A percentile compares a stretch with the other conserved stretches of the same genome.
These are phyloP conservation scores for Cercospora sesami DNA, from an alignment of 2,329 filamentous ascomycete species.

Conservation along the genomic window DNA sequence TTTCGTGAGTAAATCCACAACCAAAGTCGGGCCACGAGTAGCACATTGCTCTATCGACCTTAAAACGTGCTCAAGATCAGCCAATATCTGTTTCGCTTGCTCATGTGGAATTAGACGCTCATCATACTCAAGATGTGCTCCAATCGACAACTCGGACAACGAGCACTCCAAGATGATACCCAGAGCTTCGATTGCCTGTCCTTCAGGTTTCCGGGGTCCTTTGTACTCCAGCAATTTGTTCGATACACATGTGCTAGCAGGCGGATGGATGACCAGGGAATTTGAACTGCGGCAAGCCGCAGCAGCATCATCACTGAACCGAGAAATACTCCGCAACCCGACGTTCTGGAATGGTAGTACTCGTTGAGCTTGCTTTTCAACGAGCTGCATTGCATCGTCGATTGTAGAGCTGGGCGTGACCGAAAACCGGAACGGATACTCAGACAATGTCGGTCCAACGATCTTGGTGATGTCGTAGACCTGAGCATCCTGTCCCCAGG, in stretches of 20 bases:
- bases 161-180: not conserved
- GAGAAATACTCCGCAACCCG: not conserved
- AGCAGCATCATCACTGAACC: not conserved
- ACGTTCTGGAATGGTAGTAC: not conserved
- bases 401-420: not conserved
- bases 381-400: not conserved
- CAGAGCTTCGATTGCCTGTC: not conserved
- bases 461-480: not conserved
- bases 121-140: not conserved
- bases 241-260: not conserved
- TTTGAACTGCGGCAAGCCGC: not conserved
- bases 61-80: not conserved
- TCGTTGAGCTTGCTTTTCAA: not conserved
- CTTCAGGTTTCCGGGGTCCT: not conserved
- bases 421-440: not conserved
- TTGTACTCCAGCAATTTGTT: not conserved
- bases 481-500: not conserved
- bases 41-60: not conserved
- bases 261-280: not conserved
- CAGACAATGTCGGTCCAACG: not conserved
- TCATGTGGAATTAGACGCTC: not conserved
- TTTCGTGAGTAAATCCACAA: not conserved
- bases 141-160: not conserved
- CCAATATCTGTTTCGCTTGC: not conserved
- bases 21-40: not conserved